These are phyloP conservation scores for Phytophthora lateralis DNA, from an alignment of 352 stramenopile genomes.

Conservation along the genomic window DNA sequence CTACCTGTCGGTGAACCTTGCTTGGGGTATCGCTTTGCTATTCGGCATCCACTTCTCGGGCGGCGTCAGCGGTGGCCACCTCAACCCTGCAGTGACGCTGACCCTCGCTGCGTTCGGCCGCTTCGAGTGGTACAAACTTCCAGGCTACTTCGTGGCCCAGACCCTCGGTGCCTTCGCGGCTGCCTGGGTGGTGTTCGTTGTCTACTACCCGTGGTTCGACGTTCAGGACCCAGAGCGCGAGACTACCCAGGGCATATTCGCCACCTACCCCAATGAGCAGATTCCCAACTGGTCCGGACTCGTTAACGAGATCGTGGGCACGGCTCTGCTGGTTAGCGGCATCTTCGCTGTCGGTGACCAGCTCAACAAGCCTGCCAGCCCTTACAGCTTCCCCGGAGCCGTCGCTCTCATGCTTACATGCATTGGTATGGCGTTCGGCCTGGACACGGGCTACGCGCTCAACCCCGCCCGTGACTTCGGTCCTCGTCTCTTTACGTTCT, in stretches of 20 bases:
- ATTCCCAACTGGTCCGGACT: constrained; percentile 50
- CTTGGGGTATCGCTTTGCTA: constrained; percentile 65
- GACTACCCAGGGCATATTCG: constrained; percentile 50
- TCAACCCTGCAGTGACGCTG: constrained; percentile 66
- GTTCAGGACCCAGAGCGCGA: constrained; percentile 39
- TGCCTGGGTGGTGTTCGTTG: constrained; percentile 46
- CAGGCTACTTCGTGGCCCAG: constrained; percentile 55
- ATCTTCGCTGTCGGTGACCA: constrained; percentile 52
- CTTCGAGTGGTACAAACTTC: constrained; percentile 58
- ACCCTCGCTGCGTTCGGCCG: constrained; percentile 48
- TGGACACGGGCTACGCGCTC: constrained; percentile 44
- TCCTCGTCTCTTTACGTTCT: constrained; percentile 48
- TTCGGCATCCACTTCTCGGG: constrained; percentile 61
- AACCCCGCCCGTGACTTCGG: constrained; percentile 54
- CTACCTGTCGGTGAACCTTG: constrained; percentile 55
- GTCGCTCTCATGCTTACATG: constrained; percentile 41
- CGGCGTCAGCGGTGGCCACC: constrained; percentile 57
- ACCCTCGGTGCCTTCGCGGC: constrained; percentile 48
- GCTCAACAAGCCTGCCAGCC: constrained; percentile 44
- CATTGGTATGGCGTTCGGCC: constrained; percentile 40
- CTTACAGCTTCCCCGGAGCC: constrained; percentile 37
- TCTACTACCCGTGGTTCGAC: constrained; percentile 66
- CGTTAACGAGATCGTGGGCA: constrained; percentile 48
- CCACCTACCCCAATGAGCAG: constrained; percentile 47
- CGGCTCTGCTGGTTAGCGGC: constrained; percentile 42